Percentiles rank a stretch among this genome's conserved stretches.
Evolutionary conservation across 768 basidiomycete species (phyloP).

Genomic region (Suillus discolor): DNA sequence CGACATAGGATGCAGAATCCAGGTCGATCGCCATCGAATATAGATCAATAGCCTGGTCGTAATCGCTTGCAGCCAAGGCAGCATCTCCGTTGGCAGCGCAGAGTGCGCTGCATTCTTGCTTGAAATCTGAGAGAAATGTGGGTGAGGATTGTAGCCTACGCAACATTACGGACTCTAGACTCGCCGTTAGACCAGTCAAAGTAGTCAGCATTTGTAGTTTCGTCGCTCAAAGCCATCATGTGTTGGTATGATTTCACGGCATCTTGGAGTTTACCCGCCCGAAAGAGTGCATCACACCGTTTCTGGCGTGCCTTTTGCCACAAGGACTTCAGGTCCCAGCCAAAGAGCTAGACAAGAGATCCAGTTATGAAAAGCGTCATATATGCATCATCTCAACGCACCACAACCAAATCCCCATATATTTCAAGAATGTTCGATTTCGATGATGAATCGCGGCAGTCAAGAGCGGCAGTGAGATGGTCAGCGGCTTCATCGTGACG

Average conservation of each 20-base stretch:
- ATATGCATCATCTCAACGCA: neutral
- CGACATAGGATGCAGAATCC: neutral
- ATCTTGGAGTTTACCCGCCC: neutral
- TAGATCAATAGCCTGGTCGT: neutral
- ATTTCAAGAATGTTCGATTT: neutral
- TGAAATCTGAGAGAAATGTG: neutral
- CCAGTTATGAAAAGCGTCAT: neutral
- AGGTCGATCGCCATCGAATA: neutral
- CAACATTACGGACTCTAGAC: neutral
- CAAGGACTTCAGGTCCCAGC: neutral
- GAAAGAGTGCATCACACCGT: neutral
- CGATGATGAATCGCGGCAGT: neutral
- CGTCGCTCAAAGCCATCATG: neutral
- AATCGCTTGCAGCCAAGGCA: neutral
- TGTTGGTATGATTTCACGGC: neutral
- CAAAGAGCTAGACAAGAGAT: neutral
- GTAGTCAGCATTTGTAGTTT: neutral
- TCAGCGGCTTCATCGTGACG: neutral
- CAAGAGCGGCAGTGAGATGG: neutral
- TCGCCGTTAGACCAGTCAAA: neutral
- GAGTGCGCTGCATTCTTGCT: neutral
- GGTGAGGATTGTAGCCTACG: neutral
- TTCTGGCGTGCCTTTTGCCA: neutral
- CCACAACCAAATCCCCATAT: neutral
- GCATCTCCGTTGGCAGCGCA: neutral